phyloP scores from a whole-genome alignment of 1,139 yeast genomes.

The Nematodospora anomalae region DNA sequence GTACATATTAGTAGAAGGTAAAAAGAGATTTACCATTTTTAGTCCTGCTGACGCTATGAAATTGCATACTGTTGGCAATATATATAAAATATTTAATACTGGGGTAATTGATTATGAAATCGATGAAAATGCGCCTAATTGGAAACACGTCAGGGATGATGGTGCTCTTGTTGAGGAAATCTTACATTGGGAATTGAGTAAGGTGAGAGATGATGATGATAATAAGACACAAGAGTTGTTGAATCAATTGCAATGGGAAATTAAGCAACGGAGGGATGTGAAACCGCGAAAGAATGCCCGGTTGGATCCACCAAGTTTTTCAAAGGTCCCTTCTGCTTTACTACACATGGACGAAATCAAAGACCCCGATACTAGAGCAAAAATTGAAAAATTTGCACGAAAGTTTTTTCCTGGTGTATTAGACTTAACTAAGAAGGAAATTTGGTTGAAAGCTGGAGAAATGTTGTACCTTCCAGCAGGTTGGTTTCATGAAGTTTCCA shows the following conservation, averaged over 20 bases:
- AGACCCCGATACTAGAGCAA: constrained; percentile 21
- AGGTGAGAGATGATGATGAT: constrained; percentile 10
- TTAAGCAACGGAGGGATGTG: constrained; percentile 12
- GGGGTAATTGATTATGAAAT: constrained; percentile 65
- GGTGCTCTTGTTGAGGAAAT: constrained; percentile 57
- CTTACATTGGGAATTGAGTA: constrained; percentile 34
- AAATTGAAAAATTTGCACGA: constrained; percentile 29
- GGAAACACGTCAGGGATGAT: constrained; percentile 62
- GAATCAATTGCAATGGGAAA: constrained; percentile 18
- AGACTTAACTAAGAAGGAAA: constrained; percentile 39
- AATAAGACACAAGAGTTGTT: constrained; percentile 13
- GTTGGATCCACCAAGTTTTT: constrained; percentile 68
- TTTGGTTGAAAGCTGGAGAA: constrained; percentile 57
- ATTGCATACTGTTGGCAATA: constrained; percentile 60
- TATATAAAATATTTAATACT: constrained; percentile 49
- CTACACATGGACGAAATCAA: constrained; percentile 57
- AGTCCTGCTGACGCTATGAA: constrained; percentile 60
- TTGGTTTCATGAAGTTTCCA: constrained; percentile 81
- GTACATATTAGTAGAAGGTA: constrained; percentile 59
- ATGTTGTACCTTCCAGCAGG: constrained; percentile 73
- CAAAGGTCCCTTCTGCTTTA: constrained; percentile 59
- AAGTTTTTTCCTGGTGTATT: constrained; percentile 49
- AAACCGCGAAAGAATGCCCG: constrained; percentile 7
- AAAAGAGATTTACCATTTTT: constrained; percentile 64
- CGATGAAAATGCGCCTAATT: constrained; percentile 53